phyloP scores from a whole-genome alignment of 169 alveolate genomes.

The Cryptosporidium parvum region DNA sequence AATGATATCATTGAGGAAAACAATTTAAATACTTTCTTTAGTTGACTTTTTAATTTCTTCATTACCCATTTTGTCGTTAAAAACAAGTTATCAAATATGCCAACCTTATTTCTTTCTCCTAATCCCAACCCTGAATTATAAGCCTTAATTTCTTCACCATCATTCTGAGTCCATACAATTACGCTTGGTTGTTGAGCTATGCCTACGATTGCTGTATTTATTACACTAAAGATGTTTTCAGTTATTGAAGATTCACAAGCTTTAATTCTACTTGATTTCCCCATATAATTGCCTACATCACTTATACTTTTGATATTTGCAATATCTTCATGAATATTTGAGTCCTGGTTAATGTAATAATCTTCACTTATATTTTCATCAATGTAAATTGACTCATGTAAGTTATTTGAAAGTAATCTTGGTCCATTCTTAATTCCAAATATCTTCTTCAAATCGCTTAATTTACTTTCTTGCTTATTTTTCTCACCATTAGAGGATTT shows the following conservation, averaged over 20 bases:
- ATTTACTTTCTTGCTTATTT: background rate
- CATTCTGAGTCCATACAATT: constrained; percentile 49
- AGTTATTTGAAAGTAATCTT: background rate
- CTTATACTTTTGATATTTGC: background rate
- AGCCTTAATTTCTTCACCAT: background rate
- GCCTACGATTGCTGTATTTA: constrained; percentile 26
- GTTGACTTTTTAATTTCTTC: background rate
- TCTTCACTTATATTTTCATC: background rate
- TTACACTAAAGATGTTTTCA: constrained; percentile 56
- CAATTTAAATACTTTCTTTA: background rate
- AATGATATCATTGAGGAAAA: background rate
- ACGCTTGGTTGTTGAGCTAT: constrained; percentile 56
- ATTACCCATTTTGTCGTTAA: background rate
- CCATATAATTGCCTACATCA: constrained; percentile 55
- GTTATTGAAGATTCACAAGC: constrained; percentile 46
- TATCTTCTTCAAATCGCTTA: background rate
- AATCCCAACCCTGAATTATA: background rate
- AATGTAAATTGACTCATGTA: background rate
- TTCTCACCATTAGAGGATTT: background rate
- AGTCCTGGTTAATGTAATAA: background rate
- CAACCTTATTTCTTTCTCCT: background rate
- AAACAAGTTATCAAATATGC: background rate
- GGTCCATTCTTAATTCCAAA: background rate
- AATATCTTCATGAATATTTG: background rate
- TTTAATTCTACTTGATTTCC: constrained; percentile 25